A percentile compares a stretch with the other conserved stretches of the same genome.
Conservation (phyloP, 164 flowering plant species). For the Nelumbo lutea region DNA sequence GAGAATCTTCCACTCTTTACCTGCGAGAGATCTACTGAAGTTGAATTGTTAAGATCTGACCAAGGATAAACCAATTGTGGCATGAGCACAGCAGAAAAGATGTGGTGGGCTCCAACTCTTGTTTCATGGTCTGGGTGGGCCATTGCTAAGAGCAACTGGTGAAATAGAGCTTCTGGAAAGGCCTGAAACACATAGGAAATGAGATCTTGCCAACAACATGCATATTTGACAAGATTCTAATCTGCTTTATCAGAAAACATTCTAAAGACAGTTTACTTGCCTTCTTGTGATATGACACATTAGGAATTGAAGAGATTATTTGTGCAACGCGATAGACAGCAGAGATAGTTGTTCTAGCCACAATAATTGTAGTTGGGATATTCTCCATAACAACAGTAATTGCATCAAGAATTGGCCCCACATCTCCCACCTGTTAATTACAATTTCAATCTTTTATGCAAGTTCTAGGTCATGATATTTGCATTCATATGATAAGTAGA, state of each 20-base stretch:
- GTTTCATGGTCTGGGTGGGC: constrained; percentile 77
- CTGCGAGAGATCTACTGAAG: constrained; percentile 25
- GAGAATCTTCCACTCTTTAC: constrained; percentile 23
- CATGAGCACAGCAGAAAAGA: constrained; percentile 66
- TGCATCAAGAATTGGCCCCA: constrained; percentile 84
- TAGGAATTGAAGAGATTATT: constrained; percentile 56
- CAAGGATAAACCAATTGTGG: constrained; percentile 46
- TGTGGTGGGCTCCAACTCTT: constrained; percentile 65
- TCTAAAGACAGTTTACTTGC: constrained; percentile 26
- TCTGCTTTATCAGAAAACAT: not conserved
- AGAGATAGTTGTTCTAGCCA: constrained; percentile 60
- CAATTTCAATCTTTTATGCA: constrained; percentile 6
- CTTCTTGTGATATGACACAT: constrained; percentile 61
- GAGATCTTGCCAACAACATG: constrained; percentile 3
- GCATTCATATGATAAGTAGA: not conserved
- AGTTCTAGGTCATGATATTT: not conserved
- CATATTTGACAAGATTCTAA: not conserved
- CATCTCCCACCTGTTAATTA: constrained; percentile 71
- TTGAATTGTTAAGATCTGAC: constrained; percentile 23
- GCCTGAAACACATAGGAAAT: constrained; percentile 42
- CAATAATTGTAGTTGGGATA: constrained; percentile 36
- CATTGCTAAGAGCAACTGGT: constrained; percentile 79
- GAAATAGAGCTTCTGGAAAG: constrained; percentile 88
- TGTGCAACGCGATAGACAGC: constrained; percentile 64
- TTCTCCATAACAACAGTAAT: constrained; percentile 76